Evolutionary conservation across 495 filamentous ascomycete species (phyloP).

Genomic region (Penicillium coprophilum): DNA sequence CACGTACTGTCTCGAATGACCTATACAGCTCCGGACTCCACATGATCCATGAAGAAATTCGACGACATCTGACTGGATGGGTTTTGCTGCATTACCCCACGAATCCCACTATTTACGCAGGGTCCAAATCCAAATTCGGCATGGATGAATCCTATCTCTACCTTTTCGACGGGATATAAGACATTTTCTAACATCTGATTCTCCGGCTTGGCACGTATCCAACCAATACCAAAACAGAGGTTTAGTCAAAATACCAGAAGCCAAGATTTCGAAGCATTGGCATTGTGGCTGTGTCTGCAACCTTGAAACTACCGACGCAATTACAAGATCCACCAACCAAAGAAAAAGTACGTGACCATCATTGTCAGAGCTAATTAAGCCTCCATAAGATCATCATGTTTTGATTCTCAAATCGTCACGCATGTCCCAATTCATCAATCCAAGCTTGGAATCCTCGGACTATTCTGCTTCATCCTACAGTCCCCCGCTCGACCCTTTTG

Average conservation of each 20-base stretch:
- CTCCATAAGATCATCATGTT: too few species aligned
- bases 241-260: neutral
- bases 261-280: constrained; percentile 4
- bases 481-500: neutral
- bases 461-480: too few species aligned
- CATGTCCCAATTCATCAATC: too few species aligned
- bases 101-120: neutral
- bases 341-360: neutral
- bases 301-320: neutral
- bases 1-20: neutral
- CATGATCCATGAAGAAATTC: constrained; percentile 2
- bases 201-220: neutral
- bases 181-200: constrained; percentile 6
- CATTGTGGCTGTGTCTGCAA: constrained; percentile 8
- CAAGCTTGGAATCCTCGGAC: too few species aligned
- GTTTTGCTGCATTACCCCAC: neutral
- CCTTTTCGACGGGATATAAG: neutral
- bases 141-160: neutral
- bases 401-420: too few species aligned
- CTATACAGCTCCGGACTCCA: neutral
- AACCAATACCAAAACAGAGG: neutral
- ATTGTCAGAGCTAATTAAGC: too few species aligned
- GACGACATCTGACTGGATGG: constrained; percentile 1
- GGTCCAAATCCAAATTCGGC: neutral
- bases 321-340: constrained; percentile 10